Evolutionary conservation across 73 alveolate genomes (phyloP), one percentile per base, ranked within the genome.

Genomic region (Paramecium bursaria): DNA sequence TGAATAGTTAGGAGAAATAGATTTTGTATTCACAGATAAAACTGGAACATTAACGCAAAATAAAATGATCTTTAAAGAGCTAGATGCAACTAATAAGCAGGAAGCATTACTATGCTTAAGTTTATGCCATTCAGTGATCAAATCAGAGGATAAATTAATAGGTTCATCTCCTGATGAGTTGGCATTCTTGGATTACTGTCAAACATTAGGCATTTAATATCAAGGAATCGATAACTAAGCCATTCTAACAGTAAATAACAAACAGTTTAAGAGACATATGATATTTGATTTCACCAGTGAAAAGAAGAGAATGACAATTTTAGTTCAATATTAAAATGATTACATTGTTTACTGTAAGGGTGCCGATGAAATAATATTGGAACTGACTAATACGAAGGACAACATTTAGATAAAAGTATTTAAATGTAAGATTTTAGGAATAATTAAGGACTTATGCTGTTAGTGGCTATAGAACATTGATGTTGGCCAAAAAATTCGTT

Each of bases 21-120:
- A 94, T 74, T 92, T 92, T 50, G 92, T 96, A 42, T 95, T 96
- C 60, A 91, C 98, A 23, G 99, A 96, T 91, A 96, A 96, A 87
- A 96, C 99, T 1, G 99, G 99, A 11, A 96, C 99, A 33, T 86
- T 96, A 53, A 96, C 99, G 4, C 79, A 90, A 79, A 95, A 96
- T 76, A 85, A 77, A 30, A 90, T 93, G 90, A 39, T 85, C 50
- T 87, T 93, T 77, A 88, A 92, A 89, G 87, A 74, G 19, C 54
- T 88, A 3, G 50, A 47, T 46, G 22, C 76, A n/a, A 21, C 9
- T 1, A 79, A 54, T 35, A 89, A 48, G 61, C 88, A 51, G 48
- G 91, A 75, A 52, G 93, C 73, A 35, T 86, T 91, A 87, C 33
- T 79, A 14, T 79, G 89, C 19, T 14, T 79, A 61, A 54, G 76